Evolutionary conservation across 116 monocot species (phyloP).

Genomic region (Cymodocea nodosa): DNA sequence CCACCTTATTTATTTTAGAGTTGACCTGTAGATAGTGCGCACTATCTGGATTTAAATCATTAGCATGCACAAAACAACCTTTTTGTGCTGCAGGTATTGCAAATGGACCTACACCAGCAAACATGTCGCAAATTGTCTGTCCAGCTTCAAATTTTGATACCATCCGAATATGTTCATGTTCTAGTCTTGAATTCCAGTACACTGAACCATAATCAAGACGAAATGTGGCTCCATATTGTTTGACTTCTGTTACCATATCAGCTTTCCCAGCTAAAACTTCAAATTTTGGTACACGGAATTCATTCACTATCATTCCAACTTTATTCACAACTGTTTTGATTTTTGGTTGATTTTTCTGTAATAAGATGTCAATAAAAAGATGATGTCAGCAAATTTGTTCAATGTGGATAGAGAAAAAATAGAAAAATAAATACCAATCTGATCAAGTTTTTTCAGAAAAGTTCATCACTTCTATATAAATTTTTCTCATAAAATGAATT

Average conservation of each 20-base stretch:
- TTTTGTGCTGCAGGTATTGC: slow-evolving; percentile 91
- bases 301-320: slow-evolving; percentile 84
- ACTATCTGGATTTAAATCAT: slow-evolving; percentile 97
- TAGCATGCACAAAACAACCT: slow-evolving; percentile 87
- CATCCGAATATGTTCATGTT: slow-evolving; percentile 85
- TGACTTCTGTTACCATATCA: slow-evolving; percentile 93
- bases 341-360: slow-evolving; percentile 92
- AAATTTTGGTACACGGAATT: slow-evolving; percentile 88
- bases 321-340: slow-evolving; percentile 96
- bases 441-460: too few relatives aligned
- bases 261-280: slow-evolving; percentile 82
- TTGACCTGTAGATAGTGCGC: slow-evolving; percentile 64
- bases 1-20: slow-evolving; percentile 80
- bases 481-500: too few relatives aligned
- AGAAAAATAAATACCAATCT: neutral
- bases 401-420: neutral
- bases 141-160: slow-evolving; percentile 70
- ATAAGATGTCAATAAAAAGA: neutral
- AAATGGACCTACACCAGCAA: slow-evolving; percentile 94
- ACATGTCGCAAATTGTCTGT: slow-evolving; percentile 88
- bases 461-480: too few relatives aligned
- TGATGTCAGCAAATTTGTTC: neutral
- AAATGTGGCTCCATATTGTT: slow-evolving; percentile 92
- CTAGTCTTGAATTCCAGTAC: slow-evolving; percentile 98
- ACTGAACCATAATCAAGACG: slow-evolving; percentile 78